These are phyloP conservation scores for Avena insularis DNA, from an alignment of 176 grass and related monocot genomes.

Conservation along the genomic window DNA sequence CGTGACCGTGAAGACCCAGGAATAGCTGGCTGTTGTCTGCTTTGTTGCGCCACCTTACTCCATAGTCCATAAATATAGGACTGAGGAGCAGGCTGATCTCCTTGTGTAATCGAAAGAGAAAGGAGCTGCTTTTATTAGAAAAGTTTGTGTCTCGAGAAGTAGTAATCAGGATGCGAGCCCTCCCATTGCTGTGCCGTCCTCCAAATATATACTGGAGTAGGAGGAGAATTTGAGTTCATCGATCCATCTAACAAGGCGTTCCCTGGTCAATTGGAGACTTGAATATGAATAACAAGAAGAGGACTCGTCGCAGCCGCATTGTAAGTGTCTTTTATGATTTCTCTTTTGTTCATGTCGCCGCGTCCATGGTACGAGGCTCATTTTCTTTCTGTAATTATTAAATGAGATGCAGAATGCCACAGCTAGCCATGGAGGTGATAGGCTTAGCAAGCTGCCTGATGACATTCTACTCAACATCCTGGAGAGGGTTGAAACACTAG, in stretches of 20 bases:
- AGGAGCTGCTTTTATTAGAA: too few species aligned
- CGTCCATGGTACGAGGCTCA: not conserved
- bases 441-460: conserved; percentile 3
- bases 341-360: not conserved
- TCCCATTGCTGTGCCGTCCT: too few species aligned
- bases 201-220: too few species aligned
- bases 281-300: not conserved
- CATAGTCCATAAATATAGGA: too few species aligned
- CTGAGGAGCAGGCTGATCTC: too few species aligned
- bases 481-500: not conserved
- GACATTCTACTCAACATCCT: conserved; percentile 13
- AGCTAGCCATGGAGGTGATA: not conserved
- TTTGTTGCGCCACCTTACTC: too few species aligned
- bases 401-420: not conserved
- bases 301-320: not conserved
- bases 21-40: too few species aligned
- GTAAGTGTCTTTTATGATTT: not conserved
- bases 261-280: not conserved
- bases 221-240: not conserved
- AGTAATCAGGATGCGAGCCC: too few species aligned
- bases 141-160: too few species aligned
- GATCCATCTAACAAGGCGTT: not conserved
- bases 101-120: too few species aligned
- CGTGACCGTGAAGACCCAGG: too few species aligned
- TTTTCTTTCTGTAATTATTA: not conserved